phyloP scores from a whole-genome alignment of 495 filamentous ascomycete species.

The Daldinia loculata region DNA sequence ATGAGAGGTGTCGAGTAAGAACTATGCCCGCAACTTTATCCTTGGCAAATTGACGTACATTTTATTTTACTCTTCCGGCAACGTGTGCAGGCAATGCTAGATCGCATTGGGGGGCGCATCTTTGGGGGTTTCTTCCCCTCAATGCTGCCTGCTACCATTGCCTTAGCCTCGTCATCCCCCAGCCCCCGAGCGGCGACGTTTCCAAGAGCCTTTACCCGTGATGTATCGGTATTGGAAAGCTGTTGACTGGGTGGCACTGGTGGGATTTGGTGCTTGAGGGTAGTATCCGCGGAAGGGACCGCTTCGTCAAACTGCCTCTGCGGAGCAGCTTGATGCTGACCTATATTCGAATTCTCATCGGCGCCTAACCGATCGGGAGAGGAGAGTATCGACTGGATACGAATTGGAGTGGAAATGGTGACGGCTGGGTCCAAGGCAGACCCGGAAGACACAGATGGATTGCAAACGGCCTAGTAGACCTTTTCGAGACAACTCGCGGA shows the following conservation, averaged over 20 bases:
- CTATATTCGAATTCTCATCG: constrained; percentile 48
- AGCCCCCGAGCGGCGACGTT: constrained; percentile 30
- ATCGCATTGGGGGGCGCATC: constrained; percentile 69
- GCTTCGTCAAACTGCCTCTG: constrained; percentile 52
- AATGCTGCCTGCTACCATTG: constrained; percentile 40
- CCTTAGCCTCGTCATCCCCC: constrained; percentile 40
- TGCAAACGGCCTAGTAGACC: constrained; percentile 28
- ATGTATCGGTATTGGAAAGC: constrained; percentile 27
- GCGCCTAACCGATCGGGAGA: constrained; percentile 53
- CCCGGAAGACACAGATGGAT: constrained; percentile 24
- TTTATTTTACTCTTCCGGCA: constrained; percentile 88
- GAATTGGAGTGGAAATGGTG: constrained; percentile 60
- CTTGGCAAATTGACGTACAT: constrained; percentile 46
- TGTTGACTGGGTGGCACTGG: constrained; percentile 26
- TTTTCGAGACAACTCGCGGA: constrained; percentile 26
- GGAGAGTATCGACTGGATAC: constrained; percentile 60
- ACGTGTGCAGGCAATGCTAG: constrained; percentile 79
- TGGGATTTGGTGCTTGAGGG: constrained; percentile 25
- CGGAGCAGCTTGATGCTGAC: constrained; percentile 42
- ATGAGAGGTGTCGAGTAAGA: constrained; percentile 22
- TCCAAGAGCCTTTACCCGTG: constrained; percentile 26
- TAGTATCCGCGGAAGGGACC: constrained; percentile 44
- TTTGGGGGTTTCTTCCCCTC: constrained; percentile 60
- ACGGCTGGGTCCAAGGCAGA: constrained; percentile 51
- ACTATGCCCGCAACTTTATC: constrained; percentile 35